Conservation (phyloP, 768 basidiomycete species). For the Lanmaoa rubissima region DNA sequence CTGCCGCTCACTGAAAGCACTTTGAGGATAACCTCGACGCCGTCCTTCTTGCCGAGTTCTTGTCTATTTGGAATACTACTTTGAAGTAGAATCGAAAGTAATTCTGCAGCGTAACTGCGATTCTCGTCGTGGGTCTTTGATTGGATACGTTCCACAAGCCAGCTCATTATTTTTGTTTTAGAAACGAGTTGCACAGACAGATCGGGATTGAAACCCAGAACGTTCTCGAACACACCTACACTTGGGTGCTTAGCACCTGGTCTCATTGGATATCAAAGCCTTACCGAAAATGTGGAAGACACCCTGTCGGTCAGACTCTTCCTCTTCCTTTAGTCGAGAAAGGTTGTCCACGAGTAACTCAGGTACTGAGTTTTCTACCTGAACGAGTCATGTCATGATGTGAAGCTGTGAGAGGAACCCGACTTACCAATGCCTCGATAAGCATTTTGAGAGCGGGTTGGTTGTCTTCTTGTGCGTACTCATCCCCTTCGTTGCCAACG, state of each 20-base stretch:
- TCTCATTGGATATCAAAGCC: conserved; percentile 1
- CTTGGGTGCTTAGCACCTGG: not conserved
- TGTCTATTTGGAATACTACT: conserved; percentile 66
- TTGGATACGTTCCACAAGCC: conserved; percentile 77
- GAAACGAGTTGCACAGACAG: conserved; percentile 67
- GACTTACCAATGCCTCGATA: conserved; percentile 71
- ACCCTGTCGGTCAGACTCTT: conserved; percentile 90
- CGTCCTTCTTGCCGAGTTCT: conserved; percentile 67
- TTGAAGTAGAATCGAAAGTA: conserved; percentile 89
- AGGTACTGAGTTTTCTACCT: conserved; percentile 82
- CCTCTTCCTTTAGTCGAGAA: conserved; percentile 80
- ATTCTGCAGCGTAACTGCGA: conserved; percentile 87
- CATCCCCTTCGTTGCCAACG: conserved; percentile 74
- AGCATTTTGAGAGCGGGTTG: conserved; percentile 73
- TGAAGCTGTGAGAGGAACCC: not conserved
- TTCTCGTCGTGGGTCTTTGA: conserved; percentile 82
- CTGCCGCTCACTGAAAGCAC: conserved; percentile 71
- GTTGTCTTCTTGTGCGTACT: conserved; percentile 56
- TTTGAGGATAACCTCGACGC: conserved; percentile 74
- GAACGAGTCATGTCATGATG: conserved; percentile 7
- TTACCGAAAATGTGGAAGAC: conserved; percentile 89
- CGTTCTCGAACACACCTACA: conserved; percentile 88
- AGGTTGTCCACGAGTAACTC: conserved; percentile 92
- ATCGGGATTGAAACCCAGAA: conserved; percentile 80
- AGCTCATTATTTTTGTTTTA: conserved; percentile 73